These are phyloP conservation scores for Ophiostoma australiae DNA, from an alignment of 2,329 filamentous ascomycete genomes.

Conservation along the genomic window DNA sequence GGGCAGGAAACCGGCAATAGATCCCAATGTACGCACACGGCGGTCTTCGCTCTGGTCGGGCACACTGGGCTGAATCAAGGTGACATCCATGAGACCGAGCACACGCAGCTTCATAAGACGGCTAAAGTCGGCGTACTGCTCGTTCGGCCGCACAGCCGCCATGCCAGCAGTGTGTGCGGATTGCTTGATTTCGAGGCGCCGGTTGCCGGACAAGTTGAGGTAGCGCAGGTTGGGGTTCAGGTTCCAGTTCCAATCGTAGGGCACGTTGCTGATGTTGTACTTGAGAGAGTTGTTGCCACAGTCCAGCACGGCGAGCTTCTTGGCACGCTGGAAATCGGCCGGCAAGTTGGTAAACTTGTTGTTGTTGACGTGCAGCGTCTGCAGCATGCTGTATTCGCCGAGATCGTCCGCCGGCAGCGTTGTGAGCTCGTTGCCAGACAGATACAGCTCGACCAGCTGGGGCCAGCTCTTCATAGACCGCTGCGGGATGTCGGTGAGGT, in stretches of 20 bases:
- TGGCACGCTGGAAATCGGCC: conserved; percentile 89
- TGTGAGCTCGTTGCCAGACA: conserved; percentile 91
- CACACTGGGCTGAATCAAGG: conserved; percentile 84
- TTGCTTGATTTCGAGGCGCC: conserved; percentile 83
- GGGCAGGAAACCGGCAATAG: conserved; percentile 78
- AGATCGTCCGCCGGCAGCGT: conserved; percentile 89
- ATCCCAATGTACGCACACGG: conserved; percentile 94
- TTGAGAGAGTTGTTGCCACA: conserved; percentile 93
- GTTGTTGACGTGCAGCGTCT: conserved; percentile 89
- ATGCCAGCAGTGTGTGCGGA: conserved; percentile 49
- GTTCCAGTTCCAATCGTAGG: conserved; percentile 99
- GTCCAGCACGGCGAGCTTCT: conserved; percentile 85
- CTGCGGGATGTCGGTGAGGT: conserved; percentile 85
- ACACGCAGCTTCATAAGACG: conserved; percentile 78
- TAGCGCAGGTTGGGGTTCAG: conserved; percentile 93
- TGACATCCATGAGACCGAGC: conserved; percentile 95
- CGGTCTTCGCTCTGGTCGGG: conserved; percentile 94
- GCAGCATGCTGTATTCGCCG: conserved; percentile 80
- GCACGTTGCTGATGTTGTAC: conserved; percentile 98
- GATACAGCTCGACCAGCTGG: conserved; percentile 82
- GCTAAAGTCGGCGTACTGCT: conserved; percentile 82
- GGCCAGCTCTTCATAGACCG: conserved; percentile 85
- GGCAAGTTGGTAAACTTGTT: conserved; percentile 97
- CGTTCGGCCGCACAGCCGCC: conserved; percentile 49
- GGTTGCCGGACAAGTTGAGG: conserved; percentile 94